Evolutionary conservation across 2,329 filamentous ascomycete genomes (phyloP).

Genomic region (Diaporthe vexans): DNA sequence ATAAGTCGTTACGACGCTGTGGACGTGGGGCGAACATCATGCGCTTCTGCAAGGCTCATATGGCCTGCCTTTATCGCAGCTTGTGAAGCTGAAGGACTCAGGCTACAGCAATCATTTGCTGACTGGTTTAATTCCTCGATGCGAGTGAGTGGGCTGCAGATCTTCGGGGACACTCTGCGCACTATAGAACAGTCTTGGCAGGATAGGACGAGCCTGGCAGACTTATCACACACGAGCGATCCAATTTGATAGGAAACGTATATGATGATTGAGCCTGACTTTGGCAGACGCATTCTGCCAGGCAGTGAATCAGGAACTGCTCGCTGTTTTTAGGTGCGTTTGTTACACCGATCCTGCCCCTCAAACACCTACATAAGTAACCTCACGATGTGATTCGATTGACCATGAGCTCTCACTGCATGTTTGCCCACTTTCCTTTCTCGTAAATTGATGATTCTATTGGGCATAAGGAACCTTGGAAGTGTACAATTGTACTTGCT

Average conservation of each 20-base stretch:
- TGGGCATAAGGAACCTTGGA: background rate
- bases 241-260: background rate
- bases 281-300: background rate
- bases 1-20: constrained; percentile 48
- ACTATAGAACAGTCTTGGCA: constrained; percentile 38
- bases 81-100: constrained; percentile 52
- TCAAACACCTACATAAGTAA: background rate
- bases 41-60: constrained; percentile 50
- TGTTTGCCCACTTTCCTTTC: no score
- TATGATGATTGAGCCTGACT: background rate
- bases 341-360: background rate
- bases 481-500: background rate
- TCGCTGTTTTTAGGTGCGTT: background rate
- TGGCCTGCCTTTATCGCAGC: constrained; percentile 58
- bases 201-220: constrained; percentile 48
- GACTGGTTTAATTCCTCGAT: constrained; percentile 51
- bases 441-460: no score
- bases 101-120: constrained; percentile 50
- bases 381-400: background rate
- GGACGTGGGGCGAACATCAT: constrained; percentile 45
- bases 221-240: background rate
- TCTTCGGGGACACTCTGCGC: constrained; percentile 48
- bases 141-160: constrained; percentile 50
- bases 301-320: background rate
- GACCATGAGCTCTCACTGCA: no score